Base-by-base conservation (phyloP, 495 filamentous ascomycete genomes). In the Daldinia grandis region DNA sequence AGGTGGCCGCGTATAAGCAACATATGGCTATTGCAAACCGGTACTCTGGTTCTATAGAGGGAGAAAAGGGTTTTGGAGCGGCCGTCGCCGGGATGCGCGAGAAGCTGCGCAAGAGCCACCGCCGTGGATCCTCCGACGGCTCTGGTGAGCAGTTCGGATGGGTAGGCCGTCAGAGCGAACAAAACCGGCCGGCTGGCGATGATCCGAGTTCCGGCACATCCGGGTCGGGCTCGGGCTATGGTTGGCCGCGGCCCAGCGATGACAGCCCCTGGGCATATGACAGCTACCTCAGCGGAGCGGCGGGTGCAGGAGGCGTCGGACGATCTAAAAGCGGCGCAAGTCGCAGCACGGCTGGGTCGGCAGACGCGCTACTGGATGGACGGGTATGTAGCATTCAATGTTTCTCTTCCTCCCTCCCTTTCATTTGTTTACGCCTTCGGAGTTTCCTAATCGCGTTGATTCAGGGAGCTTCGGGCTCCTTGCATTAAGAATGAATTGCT, bases 1-100 rank as follows among this genome's bases (percentile, higher is more conserved):
- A 89, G 68, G 81, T 92, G 10, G 64, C 73, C 1, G 82, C 89
- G 5, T 91, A 90, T 79, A 87, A 87, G 69, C 79, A 82, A 30
- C 87, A 92, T 74, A 83, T 91, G 30, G 84, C 85, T 14, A 85
- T 89, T 71, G 79, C 84, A n/a, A 80, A 80, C 66, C 69, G 80
- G 15, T 77, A 83, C 62, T 69, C 77, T 33, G 72, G 75, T 28
- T 63, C 76, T 3, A 35, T 19, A 1, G 53, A 63, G 3, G 51
- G 50, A 9, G 44, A 54, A 31, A 57, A 62, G 42, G 10, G 53
- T 35, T 1, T 61, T 44, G 53, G 47, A 24, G 54, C 54, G 8
- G 33, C 28, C 27, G 51, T 30, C 38, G 64, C n/a, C n/a, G 58
- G 58, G 28, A 62, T 74, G 58, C 66, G 62, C 55, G 74, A 79